phyloP scores from a whole-genome alignment of 176 grass and related monocot genomes.

The Lolium perenne region DNA sequence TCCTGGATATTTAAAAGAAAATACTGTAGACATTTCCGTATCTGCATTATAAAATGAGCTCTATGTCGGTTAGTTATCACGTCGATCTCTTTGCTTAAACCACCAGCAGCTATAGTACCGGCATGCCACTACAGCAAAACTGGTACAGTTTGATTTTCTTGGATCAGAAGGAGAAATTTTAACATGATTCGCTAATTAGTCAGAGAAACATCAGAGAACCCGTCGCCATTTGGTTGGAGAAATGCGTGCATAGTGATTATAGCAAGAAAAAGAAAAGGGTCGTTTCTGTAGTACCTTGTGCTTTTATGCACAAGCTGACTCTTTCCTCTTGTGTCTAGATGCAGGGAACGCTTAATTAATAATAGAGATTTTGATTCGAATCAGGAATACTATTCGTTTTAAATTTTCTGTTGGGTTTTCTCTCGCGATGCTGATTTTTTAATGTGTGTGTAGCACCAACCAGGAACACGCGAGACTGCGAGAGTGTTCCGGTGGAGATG shows the following conservation, averaged over 20 bases:
- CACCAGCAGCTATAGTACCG: neutral
- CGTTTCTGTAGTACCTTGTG: neutral
- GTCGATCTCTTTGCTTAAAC: conserved; percentile 29
- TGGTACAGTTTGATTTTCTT: conserved; percentile 23
- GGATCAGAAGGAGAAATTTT: neutral
- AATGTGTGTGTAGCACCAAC: conserved; percentile 33
- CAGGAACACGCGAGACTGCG: neutral
- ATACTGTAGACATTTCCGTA: neutral
- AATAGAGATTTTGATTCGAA: neutral
- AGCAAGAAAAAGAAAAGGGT: neutral
- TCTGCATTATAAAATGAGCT: conserved; percentile 11
- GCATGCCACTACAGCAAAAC: neutral
- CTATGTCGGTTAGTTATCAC: neutral
- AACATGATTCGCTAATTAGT: neutral
- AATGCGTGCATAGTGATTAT: neutral
- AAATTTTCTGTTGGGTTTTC: neutral
- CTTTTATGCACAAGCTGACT: neutral
- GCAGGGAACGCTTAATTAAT: neutral
- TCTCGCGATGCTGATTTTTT: neutral
- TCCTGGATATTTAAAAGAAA: neutral
- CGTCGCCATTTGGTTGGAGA: neutral
- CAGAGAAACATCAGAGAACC: neutral
- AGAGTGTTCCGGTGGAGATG: neutral
- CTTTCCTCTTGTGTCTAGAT: neutral
- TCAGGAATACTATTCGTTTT: neutral